phyloP scores from a whole-genome alignment of 306 rosid genomes.

The Amphicarpaea edgeworthii region DNA sequence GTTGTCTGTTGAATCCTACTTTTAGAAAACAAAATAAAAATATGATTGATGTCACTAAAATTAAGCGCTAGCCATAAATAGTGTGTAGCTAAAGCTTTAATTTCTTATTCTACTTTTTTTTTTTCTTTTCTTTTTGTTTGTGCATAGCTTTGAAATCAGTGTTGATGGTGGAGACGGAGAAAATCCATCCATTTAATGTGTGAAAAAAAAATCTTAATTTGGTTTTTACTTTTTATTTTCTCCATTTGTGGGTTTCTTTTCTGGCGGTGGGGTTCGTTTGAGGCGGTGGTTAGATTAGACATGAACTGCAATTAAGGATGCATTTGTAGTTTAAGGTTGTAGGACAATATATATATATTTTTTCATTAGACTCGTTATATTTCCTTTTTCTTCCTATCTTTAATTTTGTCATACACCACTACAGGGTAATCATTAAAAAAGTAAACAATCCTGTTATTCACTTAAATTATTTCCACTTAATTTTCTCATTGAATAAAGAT shows the following conservation, averaged over 20 bases:
- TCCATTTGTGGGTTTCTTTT: constrained; percentile 6
- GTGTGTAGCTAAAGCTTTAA: constrained; percentile 25
- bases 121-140: constrained; percentile 27
- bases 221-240: not conserved
- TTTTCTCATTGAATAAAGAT: no score
- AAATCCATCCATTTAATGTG: not conserved
- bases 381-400: no score
- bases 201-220: not conserved
- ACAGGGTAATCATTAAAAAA: no score
- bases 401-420: no score
- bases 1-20: not conserved
- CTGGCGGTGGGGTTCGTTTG: constrained; percentile 1
- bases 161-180: not conserved
- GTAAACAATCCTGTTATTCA: no score
- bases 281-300: not conserved
- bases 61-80: constrained; percentile 33
- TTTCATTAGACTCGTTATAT: no score
- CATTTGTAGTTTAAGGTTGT: no score
- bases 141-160: constrained; percentile 38
- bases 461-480: no score
- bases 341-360: not conserved
- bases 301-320: not conserved
- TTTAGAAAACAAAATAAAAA: not conserved
- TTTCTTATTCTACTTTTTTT: not conserved
- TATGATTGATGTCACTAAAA: not conserved